Conservation (phyloP, 805 yeast species). For the Starmerella powellii region DNA sequence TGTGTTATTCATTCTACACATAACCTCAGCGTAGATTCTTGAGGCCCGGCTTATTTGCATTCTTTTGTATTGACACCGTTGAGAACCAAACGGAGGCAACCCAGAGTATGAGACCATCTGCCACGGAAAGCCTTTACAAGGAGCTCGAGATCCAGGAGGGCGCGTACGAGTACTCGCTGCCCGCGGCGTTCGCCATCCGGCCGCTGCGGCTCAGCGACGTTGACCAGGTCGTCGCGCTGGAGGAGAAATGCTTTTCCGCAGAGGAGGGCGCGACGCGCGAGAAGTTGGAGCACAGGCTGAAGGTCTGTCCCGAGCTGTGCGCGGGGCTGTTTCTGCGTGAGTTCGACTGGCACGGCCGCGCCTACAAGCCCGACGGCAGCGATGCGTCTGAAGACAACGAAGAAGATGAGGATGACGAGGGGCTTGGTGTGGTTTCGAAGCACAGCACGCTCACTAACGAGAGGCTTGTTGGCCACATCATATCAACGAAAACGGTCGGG, state of each 20-base stretch:
- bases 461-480: constrained; percentile 37
- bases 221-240: constrained; percentile 49
- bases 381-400: constrained; percentile 18
- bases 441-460: constrained; percentile 39
- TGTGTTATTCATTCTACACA: neutral
- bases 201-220: constrained; percentile 71
- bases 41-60: no score
- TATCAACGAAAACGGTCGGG: constrained; percentile 19
- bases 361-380: constrained; percentile 19
- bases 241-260: constrained; percentile 55
- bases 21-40: neutral
- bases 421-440: constrained; percentile 57
- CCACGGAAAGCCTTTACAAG: constrained; percentile 22
- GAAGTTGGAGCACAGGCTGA: constrained; percentile 55
- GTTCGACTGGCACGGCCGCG: constrained; percentile 23
- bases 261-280: constrained; percentile 58
- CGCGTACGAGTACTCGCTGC: constrained; percentile 27
- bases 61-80: no score
- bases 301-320: constrained; percentile 78
- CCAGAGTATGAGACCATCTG: constrained; percentile 23
- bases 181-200: constrained; percentile 54
- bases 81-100: no score
- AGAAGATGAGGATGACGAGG: constrained; percentile 20
- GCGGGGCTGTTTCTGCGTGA: constrained; percentile 61
- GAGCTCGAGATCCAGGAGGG: constrained; percentile 22